These are phyloP conservation scores for Euryodendron excelsum DNA, from an alignment of 148 eudicot genomes.

Conservation along the genomic window DNA sequence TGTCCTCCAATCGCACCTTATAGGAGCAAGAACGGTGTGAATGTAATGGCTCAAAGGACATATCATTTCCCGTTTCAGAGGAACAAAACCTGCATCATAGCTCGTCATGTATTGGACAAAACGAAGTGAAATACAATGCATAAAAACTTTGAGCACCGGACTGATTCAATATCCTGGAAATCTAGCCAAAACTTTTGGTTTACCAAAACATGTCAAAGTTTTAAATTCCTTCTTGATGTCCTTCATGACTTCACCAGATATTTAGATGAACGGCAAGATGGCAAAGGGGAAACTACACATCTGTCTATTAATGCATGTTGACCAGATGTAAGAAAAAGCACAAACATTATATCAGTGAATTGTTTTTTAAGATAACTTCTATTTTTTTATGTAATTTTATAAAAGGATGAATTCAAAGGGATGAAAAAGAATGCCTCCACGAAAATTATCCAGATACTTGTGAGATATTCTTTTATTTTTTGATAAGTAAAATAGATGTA, in stretches of 20 bases:
- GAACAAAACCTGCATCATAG: constrained; percentile 62
- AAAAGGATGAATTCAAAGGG: neutral
- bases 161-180: too few relatives aligned
- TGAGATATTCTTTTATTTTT: too few relatives aligned
- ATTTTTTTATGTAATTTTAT: neutral
- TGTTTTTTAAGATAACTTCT: neutral
- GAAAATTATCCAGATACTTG: constrained; percentile 1
- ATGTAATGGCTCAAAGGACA: constrained; percentile 56
- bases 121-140: neutral
- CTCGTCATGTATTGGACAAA: constrained; percentile 13
- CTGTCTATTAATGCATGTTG: neutral
- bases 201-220: too few relatives aligned
- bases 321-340: neutral
- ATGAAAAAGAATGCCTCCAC: neutral
- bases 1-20: constrained; percentile 75
- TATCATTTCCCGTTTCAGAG: constrained; percentile 46
- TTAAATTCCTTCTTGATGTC: too few relatives aligned
- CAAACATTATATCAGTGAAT: neutral
- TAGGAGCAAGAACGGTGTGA: constrained; percentile 80
- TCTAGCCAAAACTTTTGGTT: too few relatives aligned
- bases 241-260: too few relatives aligned
- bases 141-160: too few relatives aligned
- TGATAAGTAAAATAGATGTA: too few relatives aligned
- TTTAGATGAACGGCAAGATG: neutral
- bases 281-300: neutral